phyloP scores from a whole-genome alignment of 805 yeast species.

The Metahyphopichia silvanorum region DNA sequence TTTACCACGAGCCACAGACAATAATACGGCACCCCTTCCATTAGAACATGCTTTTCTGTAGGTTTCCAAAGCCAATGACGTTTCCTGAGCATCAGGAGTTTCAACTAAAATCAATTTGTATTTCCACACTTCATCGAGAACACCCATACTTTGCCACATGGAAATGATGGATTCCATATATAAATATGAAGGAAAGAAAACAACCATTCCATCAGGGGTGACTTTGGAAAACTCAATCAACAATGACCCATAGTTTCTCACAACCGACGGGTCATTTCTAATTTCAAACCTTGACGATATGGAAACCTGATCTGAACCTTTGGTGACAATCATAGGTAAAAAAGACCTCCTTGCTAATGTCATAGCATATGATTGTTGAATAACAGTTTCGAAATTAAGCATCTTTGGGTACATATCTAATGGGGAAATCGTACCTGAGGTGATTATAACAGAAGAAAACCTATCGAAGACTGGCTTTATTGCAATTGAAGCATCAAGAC shows the following conservation, averaged over 20 bases:
- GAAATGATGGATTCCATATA: constrained; percentile 98
- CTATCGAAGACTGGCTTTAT: constrained; percentile 95
- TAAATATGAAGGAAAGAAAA: constrained; percentile 93
- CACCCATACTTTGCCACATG: constrained; percentile 99
- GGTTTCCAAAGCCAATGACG: constrained; percentile 91
- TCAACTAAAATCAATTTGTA: constrained; percentile 92
- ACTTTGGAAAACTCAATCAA: constrained; percentile 89
- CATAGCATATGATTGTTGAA: constrained; percentile 95
- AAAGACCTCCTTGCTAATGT: constrained; percentile 89
- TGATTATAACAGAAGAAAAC: constrained; percentile 87
- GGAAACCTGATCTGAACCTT: constrained; percentile 97
- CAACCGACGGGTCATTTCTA: constrained; percentile 96
- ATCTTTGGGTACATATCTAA: constrained; percentile 97
- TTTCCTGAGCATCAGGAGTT: constrained; percentile 99
- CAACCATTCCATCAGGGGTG: constrained; percentile 98
- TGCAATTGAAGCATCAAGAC: constrained; percentile 96
- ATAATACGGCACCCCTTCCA: constrained; percentile 94
- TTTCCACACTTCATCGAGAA: constrained; percentile 97
- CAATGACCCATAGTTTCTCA: constrained; percentile 91
- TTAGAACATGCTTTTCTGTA: constrained; percentile 95
- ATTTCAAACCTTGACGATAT: constrained; percentile 95
- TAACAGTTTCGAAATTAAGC: constrained; percentile 89
- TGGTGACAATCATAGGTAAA: constrained; percentile 92
- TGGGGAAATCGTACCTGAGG: constrained; percentile 98
- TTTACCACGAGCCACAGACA: constrained; percentile 98